Conservation (phyloP, 768 basidiomycete species). For the Lactifluus echinatus region DNA sequence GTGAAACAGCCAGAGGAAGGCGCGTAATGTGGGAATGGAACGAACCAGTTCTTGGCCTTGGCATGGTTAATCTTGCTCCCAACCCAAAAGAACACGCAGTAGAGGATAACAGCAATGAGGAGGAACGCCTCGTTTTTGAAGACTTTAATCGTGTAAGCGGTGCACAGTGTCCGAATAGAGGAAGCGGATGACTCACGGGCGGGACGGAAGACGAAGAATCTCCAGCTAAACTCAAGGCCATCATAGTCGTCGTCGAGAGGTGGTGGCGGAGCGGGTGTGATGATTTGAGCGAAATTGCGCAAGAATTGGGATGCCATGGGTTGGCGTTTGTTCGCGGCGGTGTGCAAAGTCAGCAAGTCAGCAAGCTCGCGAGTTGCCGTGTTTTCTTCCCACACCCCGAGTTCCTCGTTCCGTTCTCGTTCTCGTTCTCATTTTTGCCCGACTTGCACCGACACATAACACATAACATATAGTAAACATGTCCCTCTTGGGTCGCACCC, state of each 20-base stretch:
- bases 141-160: too few relatives aligned
- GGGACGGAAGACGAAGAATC: slow-evolving; percentile 71
- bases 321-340: background rate
- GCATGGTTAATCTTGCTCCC: slow-evolving; percentile 53
- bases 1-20: too few relatives aligned
- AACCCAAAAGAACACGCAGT: slow-evolving; percentile 46
- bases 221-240: slow-evolving; percentile 69
- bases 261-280: slow-evolving; percentile 54
- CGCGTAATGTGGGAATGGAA: slow-evolving; percentile 16
- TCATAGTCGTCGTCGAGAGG: slow-evolving; percentile 52
- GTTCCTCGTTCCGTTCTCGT: too few relatives aligned
- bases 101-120: slow-evolving; percentile 43
- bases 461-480: too few relatives aligned
- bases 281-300: slow-evolving; percentile 2
- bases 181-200: slow-evolving; percentile 59
- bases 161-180: too few relatives aligned
- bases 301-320: slow-evolving; percentile 1
- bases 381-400: slow-evolving; percentile 1
- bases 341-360: too few relatives aligned
- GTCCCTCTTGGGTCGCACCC: slow-evolving; percentile 19
- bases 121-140: slow-evolving; percentile 61
- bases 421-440: too few relatives aligned
- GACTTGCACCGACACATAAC: too few relatives aligned
- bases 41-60: slow-evolving; percentile 61
- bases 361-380: too few relatives aligned